Evolutionary conservation across 805 yeast species (phyloP), one percentile per base, ranked within the genome.

Genomic region (Myxozyma mucilagina): DNA sequence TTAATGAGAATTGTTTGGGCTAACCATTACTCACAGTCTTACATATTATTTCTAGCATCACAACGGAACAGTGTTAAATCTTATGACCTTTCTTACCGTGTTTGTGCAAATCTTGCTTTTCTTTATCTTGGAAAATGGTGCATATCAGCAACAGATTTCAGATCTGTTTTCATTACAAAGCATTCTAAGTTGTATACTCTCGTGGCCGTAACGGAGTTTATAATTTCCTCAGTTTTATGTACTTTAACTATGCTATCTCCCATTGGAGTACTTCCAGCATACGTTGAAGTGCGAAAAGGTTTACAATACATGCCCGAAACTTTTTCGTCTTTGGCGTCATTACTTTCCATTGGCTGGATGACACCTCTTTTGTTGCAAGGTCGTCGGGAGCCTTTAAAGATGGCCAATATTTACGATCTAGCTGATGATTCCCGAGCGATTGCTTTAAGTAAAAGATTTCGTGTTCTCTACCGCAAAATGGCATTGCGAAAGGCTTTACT

Each of bases 401-500:
- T 78, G 68, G 77, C 78, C 2, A 93, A 90, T 64, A 84, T 93
- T 53, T 90, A 97, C 96, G 96, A 94, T 42, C 80, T 94, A 65
- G 78, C 82, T 3, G n/a, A 50, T 39, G 42, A 39, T 3, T 18
- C 45, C 5, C 49, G 45, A 14, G 38, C 44, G n/a, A 13, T 45
- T 29, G 20, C 8, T 39, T 38, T 31, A 38, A 41, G 34, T 41
- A 13, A 31, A 39, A 13, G 36, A 13, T 50, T 50, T 24, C 35
- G 93, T 75, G 97, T 97, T 1, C 80, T 93, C 63, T 14, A 35
- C 24, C 84, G 94, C 77, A 83, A 84, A 69, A 76, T 29, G 32
- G 44, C 50, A 4, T 44, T 44, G 16, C 32, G 34, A 44, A 24
- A 14, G 45, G 35, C 56, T 5, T 32, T 52, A 29, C 32, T 42